Base-by-base conservation (phyloP, 768 basidiomycete species). In the Auriscalpium microsporum region DNA sequence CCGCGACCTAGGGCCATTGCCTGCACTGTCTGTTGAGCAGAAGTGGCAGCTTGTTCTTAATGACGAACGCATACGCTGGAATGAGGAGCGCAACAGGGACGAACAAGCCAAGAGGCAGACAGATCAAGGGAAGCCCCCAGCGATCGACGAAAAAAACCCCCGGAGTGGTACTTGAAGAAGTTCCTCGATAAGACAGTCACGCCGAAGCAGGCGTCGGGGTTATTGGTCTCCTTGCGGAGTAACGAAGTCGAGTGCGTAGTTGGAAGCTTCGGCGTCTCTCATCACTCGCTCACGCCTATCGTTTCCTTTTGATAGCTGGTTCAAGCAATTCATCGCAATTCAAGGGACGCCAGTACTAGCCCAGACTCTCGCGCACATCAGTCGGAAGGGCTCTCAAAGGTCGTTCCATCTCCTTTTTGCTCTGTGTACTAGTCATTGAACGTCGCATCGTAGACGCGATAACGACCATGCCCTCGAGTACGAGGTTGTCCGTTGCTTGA, bases 41-140 rank as follows among this genome's bases (percentile, higher is more conserved):
- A 97, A 97, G 72, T 99, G 95, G 94, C 76, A 77, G 60, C 81
- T 98, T 66, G 87, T 99, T 7, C 80, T 86, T 66, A 89, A 82
- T 56, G 86, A 90, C 61, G 87, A 89, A 62, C 85, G 87, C 53
- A 76, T 86, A 52, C 79, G 87, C 45, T 92, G 87, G 85, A 82
- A 80, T 62, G 83, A 86, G 48, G 84, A 85, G 62, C 82, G 79
- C 63, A 78, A 74, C 58, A 77, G 82, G 62, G 80, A 84, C 58
- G 81, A 83, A 54, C 81, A 83, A 62, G 70, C 75, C 19, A 79
- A 73, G 65, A 82, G 74, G 65, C 83, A 83, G 63, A 72, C 72
- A 7, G 86, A 87, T 58, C 65, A 75, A 3, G 82, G 84, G 7
- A 80, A 81, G 53, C 62, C 80, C 8, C 69, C 72, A 7, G 68